phyloP scores from a whole-genome alignment of 1,139 yeast genomes.

The Pichia sp. region DNA sequence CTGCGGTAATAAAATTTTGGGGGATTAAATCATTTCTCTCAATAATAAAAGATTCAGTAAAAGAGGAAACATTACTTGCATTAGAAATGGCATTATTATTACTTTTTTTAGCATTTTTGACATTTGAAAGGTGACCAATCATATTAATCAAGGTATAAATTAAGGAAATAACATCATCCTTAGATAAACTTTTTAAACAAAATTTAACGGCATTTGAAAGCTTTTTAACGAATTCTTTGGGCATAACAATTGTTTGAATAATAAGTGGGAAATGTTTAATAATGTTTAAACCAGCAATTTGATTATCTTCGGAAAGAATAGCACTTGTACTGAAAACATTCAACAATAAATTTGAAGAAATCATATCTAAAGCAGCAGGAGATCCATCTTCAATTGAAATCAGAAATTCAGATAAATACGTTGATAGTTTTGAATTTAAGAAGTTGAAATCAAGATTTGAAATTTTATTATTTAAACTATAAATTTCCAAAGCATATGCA shows the following conservation, averaged over 20 bases:
- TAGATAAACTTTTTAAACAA: constrained; percentile 48
- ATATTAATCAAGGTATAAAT: constrained; percentile 79
- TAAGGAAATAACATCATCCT: constrained; percentile 81
- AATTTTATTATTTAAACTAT: constrained; percentile 35
- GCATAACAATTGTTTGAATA: constrained; percentile 24
- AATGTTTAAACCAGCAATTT: constrained; percentile 40
- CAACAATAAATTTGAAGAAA: constrained; percentile 37
- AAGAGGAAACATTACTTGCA: constrained; percentile 17
- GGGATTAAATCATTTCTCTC: constrained; percentile 31
- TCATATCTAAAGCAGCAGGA: constrained; percentile 23
- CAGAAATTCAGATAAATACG: constrained; percentile 22
- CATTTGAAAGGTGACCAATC: constrained; percentile 57
- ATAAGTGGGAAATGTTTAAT: constrained; percentile 44
- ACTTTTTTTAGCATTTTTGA: constrained; percentile 26
- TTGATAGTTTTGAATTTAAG: constrained; percentile 33
- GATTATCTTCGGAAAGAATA: constrained; percentile 44
- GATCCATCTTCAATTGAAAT: constrained; percentile 21
- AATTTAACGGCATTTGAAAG: constrained; percentile 24
- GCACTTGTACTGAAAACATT: constrained; percentile 45
- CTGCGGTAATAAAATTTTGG: constrained; percentile 63
- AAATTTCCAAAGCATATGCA: constrained; percentile 38
- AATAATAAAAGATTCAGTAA: constrained; percentile 16
- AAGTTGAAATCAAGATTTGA: constrained; percentile 31
- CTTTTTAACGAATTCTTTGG: constrained; percentile 19
- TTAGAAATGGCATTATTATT: not conserved